phyloP scores from a whole-genome alignment of 495 filamentous ascomycete genomes.

The Xylaria nigripes region DNA sequence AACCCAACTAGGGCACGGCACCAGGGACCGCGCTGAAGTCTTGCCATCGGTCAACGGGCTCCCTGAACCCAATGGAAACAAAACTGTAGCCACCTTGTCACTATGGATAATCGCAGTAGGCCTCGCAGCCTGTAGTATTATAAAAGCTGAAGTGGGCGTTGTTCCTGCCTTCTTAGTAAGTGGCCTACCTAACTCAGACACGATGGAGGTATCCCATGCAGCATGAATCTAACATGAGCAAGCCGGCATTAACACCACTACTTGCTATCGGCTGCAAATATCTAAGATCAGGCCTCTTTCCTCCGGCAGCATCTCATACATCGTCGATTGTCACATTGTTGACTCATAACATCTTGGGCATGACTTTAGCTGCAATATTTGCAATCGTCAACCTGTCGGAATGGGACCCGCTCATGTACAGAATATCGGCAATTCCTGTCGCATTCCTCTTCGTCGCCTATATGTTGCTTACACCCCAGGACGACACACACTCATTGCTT shows the following conservation, averaged over 20 bases:
- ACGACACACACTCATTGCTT: not conserved
- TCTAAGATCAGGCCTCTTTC: not conserved
- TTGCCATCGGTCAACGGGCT: not conserved
- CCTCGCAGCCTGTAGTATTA: constrained; percentile 1
- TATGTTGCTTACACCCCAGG: constrained; percentile 10
- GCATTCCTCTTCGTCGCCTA: constrained; percentile 9
- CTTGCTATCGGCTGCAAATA: constrained; percentile 10
- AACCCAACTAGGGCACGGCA: not conserved
- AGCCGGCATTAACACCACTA: constrained; percentile 13
- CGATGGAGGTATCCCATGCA: no score
- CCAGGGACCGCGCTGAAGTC: not conserved
- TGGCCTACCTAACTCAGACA: not conserved
- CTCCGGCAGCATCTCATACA: not conserved
- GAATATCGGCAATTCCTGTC: constrained; percentile 9
- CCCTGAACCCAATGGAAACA: not conserved
- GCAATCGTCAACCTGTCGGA: constrained; percentile 3
- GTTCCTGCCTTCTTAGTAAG: constrained; percentile 7
- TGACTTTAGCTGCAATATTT: constrained; percentile 6
- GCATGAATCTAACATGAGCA: not conserved
- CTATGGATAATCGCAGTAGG: constrained; percentile 9
- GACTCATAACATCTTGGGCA: not conserved
- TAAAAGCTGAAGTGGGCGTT: constrained; percentile 3
- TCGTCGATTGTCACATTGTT: constrained; percentile 3
- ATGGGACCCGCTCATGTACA: constrained; percentile 11
- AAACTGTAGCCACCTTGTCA: not conserved